These are phyloP conservation scores for Aspergillus steynii DNA, from an alignment of 495 filamentous ascomycete species.

Conservation along the genomic window DNA sequence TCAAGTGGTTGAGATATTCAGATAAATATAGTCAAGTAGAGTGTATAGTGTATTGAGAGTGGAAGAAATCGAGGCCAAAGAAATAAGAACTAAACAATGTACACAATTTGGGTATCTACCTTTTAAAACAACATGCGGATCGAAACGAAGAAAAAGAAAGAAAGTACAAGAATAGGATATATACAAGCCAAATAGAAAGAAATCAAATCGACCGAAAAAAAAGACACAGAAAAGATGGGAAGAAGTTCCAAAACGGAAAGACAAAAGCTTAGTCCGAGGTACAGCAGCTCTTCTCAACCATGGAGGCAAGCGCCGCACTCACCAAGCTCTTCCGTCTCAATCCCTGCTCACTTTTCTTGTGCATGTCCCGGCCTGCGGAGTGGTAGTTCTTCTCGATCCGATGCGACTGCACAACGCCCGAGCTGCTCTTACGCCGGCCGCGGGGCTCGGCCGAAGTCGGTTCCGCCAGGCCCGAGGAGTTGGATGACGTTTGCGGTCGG, in stretches of 20 bases:
- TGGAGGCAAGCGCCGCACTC: conserved; percentile 44
- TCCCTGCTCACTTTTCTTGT: conserved; percentile 43
- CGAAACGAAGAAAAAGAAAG: background rate
- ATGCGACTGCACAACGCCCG: conserved; percentile 24
- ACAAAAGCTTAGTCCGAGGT: conserved; percentile 2
- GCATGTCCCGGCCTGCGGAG: conserved; percentile 26
- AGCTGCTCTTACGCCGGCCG: conserved; percentile 34
- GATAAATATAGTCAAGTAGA: background rate
- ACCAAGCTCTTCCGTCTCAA: conserved; percentile 48
- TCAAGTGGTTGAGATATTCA: too few relatives aligned
- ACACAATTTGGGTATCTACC: conserved; percentile 18
- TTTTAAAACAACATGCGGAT: conserved; percentile 6
- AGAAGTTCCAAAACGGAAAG: background rate
- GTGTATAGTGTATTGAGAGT: background rate
- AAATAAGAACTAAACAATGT: background rate
- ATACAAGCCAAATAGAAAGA: background rate
- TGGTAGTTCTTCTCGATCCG: conserved; percentile 45
- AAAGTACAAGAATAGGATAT: background rate
- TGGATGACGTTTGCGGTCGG: background rate
- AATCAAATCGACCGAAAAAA: background rate
- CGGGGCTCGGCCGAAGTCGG: conserved; percentile 6
- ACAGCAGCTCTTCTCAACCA: conserved; percentile 27
- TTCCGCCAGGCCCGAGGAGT: background rate
- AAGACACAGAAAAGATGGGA: background rate
- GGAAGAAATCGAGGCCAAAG: background rate